Conservation (phyloP, 2,329 filamentous ascomycete genomes). For the Cylindrodendrum hubeiense region DNA sequence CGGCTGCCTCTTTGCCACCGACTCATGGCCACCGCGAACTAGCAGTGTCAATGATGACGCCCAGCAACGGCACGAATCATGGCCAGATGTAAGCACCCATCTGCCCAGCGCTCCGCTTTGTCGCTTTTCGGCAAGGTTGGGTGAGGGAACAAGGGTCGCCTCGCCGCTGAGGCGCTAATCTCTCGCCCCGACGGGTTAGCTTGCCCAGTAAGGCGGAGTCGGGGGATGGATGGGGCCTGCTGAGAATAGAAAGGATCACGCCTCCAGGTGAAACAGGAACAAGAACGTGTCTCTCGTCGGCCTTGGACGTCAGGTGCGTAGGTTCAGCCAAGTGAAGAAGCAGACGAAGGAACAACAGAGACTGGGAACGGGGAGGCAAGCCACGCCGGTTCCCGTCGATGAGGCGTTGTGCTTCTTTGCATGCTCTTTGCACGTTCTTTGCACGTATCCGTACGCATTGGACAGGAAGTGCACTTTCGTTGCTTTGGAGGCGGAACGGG, state of each 20-base stretch:
- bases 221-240: neutral
- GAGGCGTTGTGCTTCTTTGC: neutral
- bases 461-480: neutral
- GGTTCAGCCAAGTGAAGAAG: neutral
- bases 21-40: neutral
- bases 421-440: neutral
- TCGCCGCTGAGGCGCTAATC: constrained; percentile 24
- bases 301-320: neutral
- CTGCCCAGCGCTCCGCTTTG: constrained; percentile 5
- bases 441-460: neutral
- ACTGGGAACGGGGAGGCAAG: too few species aligned
- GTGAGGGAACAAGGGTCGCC: constrained; percentile 11
- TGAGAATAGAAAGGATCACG: constrained; percentile 13
- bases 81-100: neutral
- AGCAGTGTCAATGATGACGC: neutral
- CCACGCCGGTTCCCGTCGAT: neutral
- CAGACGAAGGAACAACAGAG: too few species aligned
- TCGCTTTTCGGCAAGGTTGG: constrained; percentile 3
- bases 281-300: neutral
- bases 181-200: constrained; percentile 26
- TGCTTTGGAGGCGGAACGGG: too few species aligned
- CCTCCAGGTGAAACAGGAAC: constrained; percentile 24
- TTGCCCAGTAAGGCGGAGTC: constrained; percentile 26
- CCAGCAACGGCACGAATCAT: neutral
- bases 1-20: neutral